Evolutionary conservation across 2,329 filamentous ascomycete genomes (phyloP), one percentile per base, ranked within the genome.

Genomic region (Fusarium ambrosium): DNA sequence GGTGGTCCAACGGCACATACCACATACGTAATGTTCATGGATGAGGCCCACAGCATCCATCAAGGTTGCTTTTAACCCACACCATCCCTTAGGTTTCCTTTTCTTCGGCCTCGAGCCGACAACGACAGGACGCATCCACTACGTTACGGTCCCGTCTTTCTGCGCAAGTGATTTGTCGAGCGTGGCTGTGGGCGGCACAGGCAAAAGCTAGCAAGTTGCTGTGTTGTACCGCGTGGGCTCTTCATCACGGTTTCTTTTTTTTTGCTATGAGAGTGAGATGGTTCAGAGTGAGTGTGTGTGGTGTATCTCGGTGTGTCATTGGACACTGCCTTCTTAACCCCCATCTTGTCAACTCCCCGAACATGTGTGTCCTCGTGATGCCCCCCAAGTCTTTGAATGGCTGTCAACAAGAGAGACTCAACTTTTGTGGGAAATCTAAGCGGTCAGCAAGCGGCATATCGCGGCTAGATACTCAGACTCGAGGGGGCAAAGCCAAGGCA

Each of bases 41-140:
- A 43, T 20, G 60, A 59, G 48, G 48, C 27, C 48, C 48, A 43
- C 48, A 36, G 24, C 59, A 73, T 55, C 55, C 74, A 77, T 78
- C 76, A 78, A 74, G 76, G 76, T 48, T 48, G 22, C 43, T 78
- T 78, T 24, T 22, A 34, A 7, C 7, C 20, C 64, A 62, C 22
- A 32, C 36, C 61, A 61, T 64, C 65, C 74, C 22, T 32, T 11
- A 8, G 7, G 7, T 32, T 34, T 34, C 32, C 32, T 34, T 39
- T 65, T 45, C 34, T 37, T 55, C 18, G 27, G 37, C n/a, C 58
- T 61, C 22, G 11, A 58, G 24, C 62, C 32, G 62, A 64, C 51
- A 24, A 45, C 39, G 62, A 64, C 51, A 24, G 51, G 55, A 36
- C 36, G 55, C 34, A 59, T 41, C 55, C 55, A 36, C 29, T 24